A percentile compares a stretch with the other conserved stretches of the same genome.
phyloP scores from a whole-genome alignment of 805 yeast species.

The Lachancea nothofagi region DNA sequence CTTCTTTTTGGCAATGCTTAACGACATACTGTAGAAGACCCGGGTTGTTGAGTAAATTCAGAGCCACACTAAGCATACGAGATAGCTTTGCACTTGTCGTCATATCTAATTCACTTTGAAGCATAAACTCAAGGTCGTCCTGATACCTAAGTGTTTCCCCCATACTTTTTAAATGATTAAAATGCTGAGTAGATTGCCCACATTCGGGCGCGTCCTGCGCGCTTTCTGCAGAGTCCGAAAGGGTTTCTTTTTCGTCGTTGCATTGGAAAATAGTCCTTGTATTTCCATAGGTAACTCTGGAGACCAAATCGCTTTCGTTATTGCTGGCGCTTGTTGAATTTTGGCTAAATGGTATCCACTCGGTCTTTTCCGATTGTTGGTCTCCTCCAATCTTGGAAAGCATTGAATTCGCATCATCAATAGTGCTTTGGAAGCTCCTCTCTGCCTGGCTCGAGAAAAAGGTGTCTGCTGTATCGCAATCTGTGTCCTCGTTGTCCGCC shows the following conservation, averaged over 20 bases:
- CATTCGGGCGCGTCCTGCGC: conserved; percentile 9
- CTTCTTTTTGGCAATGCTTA: conserved; percentile 17
- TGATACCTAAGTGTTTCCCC: conserved; percentile 34
- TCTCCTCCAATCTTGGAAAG: conserved; percentile 4
- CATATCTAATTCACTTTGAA: conserved; percentile 5
- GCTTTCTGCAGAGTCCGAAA: conserved; percentile 11
- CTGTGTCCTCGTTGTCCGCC: conserved; percentile 3
- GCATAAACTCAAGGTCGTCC: conserved; percentile 35
- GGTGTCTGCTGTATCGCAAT: conserved; percentile 1
- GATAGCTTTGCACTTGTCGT: conserved; percentile 10
- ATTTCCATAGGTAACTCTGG: conserved; percentile 16
- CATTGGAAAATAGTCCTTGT: conserved; percentile 20
- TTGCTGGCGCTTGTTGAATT: background rate
- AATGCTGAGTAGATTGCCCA: conserved; percentile 16
- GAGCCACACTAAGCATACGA: conserved; percentile 20
- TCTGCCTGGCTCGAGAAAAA: conserved; percentile 12
- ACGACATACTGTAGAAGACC: conserved; percentile 17
- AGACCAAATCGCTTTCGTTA: background rate
- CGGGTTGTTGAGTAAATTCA: conserved; percentile 17
- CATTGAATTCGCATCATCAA: conserved; percentile 9
- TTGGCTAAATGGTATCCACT: background rate
- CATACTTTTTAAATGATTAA: conserved; percentile 27
- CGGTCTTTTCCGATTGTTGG: conserved; percentile 8
- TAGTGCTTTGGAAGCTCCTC: conserved; percentile 11
- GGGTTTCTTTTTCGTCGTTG: conserved; percentile 5